These are phyloP conservation scores for Nicotiana benthamiana DNA, from an alignment of 257 asterid genomes.

Conservation along the genomic window DNA sequence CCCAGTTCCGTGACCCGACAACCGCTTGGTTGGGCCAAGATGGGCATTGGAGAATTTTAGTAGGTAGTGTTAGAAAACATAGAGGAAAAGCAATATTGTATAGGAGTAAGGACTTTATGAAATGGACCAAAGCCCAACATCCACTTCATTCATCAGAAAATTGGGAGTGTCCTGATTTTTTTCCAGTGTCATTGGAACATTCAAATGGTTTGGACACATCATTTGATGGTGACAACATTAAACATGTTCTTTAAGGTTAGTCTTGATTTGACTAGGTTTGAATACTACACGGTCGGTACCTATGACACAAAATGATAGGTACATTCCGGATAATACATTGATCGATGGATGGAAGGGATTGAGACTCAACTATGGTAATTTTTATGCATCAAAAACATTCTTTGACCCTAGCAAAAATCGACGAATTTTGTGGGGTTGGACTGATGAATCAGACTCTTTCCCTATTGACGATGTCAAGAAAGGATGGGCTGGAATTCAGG, in stretches of 20 bases:
- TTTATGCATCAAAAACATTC: background rate
- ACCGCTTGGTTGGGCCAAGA: constrained; percentile 21
- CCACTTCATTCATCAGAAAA: background rate
- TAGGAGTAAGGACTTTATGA: constrained; percentile 9
- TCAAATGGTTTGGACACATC: background rate
- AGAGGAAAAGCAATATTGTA: constrained; percentile 15
- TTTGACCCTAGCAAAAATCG: background rate
- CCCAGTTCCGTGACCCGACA: constrained; percentile 23
- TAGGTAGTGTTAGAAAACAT: constrained; percentile 3
- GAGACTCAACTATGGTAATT: background rate
- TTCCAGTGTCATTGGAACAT: background rate
- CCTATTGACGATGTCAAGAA: background rate
- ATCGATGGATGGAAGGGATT: background rate
- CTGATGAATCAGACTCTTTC: background rate
- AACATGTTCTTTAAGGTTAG: constrained; percentile 5
- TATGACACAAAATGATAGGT: background rate
- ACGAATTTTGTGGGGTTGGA: constrained; percentile 4
- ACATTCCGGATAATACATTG: background rate
- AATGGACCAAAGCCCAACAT: background rate
- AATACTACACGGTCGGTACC: background rate
- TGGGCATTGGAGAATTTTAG: constrained; percentile 14
- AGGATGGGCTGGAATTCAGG: constrained; percentile 12
- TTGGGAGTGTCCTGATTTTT: constrained; percentile 1
- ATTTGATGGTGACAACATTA: background rate
- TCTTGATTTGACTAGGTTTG: background rate